These are phyloP conservation scores for Pestalotiopsis sp. DNA, from an alignment of 2,329 filamentous ascomycete genomes.

Conservation along the genomic window DNA sequence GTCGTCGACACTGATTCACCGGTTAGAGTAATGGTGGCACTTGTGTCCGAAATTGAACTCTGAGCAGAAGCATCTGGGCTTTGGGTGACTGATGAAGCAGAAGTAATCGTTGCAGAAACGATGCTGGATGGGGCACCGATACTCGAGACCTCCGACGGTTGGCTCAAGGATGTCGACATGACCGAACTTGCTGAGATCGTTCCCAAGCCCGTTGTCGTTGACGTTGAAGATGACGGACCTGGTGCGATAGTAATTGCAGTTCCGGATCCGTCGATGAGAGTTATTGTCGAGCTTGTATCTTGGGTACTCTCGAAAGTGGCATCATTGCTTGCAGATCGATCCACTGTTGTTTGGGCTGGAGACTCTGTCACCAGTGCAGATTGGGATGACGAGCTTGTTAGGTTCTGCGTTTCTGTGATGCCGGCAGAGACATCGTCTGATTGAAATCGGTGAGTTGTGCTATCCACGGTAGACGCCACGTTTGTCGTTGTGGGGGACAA, in stretches of 20 bases:
- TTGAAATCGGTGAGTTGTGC: background rate
- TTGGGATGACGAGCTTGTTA: background rate
- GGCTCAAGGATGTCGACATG: background rate
- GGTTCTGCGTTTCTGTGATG: background rate
- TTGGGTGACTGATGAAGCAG: background rate
- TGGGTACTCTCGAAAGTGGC: background rate
- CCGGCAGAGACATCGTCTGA: background rate
- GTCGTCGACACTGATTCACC: background rate
- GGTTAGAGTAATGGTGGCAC: background rate
- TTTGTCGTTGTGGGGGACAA: background rate
- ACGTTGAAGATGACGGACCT: background rate
- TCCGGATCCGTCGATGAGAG: background rate
- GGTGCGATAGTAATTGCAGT: background rate
- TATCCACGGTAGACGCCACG: background rate
- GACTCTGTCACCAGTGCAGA: background rate
- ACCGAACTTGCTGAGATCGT: background rate
- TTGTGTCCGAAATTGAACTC: background rate
- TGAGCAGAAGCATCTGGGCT: background rate
- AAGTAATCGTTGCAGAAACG: background rate
- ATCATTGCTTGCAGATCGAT: background rate
- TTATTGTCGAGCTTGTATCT: background rate
- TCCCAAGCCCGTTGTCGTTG: background rate
- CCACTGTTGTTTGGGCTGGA: background rate
- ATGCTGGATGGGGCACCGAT: background rate
- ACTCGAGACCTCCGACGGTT: background rate